phyloP scores from a whole-genome alignment of 768 basidiomycete genomes.

The Boletus huronensis region DNA sequence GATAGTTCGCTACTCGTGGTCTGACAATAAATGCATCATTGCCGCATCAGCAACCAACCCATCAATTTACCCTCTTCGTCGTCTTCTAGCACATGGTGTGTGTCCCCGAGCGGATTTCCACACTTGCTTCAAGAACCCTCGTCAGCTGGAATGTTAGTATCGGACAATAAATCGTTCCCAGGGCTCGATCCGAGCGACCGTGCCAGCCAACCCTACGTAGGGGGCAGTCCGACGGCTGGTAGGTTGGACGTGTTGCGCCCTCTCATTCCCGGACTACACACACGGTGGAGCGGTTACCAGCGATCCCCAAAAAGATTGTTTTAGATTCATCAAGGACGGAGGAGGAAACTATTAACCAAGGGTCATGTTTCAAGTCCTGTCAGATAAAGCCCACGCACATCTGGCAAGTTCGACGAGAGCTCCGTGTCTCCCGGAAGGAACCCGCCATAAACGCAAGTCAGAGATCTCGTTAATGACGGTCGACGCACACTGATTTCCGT shows the following conservation, averaged over 20 bases:
- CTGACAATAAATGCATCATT: neutral
- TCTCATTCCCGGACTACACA: neutral
- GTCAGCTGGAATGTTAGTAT: neutral
- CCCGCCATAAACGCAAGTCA: neutral
- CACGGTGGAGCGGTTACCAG: neutral
- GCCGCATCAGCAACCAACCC: constrained; percentile 3
- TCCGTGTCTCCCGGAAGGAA: constrained; percentile 8
- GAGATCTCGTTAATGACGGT: neutral
- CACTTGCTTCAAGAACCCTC: neutral
- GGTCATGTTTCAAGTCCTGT: constrained; percentile 3
- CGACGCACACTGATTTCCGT: constrained; percentile 2
- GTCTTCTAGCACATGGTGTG: neutral
- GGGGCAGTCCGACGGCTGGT: neutral
- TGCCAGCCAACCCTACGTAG: neutral
- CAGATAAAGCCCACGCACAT: constrained; percentile 8
- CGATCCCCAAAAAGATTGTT: neutral
- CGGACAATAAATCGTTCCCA: neutral
- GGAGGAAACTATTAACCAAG: neutral
- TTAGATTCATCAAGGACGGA: neutral
- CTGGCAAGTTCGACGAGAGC: neutral
- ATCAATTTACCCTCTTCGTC: neutral
- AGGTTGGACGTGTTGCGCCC: neutral
- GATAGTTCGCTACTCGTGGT: constrained; percentile 7
- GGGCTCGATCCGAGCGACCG: neutral
- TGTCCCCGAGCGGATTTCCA: neutral